Conservation (phyloP, 257 asterid genomes). For the Petunia axillaris region DNA sequence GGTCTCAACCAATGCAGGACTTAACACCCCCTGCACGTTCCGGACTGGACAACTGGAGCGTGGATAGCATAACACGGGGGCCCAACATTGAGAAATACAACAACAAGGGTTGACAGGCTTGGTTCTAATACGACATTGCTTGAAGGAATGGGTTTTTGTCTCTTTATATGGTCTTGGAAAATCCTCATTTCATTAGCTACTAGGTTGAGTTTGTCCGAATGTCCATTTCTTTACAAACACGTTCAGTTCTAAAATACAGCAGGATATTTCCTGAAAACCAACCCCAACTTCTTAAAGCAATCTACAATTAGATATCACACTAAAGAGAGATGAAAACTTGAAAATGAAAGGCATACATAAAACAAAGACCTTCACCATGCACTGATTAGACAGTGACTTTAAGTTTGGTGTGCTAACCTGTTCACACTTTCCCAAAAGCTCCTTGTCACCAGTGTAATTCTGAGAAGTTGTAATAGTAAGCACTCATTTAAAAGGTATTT, state of each 20-base stretch:
- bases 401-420: constrained; percentile 56
- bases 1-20: no score
- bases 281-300: constrained; percentile 21
- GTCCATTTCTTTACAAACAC: no score
- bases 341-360: constrained; percentile 6
- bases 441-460: constrained; percentile 91
- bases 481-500: constrained; percentile 28
- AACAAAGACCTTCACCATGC: not conserved
- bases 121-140: no score
- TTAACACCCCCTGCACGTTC: no score
- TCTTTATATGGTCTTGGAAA: no score
- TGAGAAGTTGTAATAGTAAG: constrained; percentile 39
- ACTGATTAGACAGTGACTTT: constrained; percentile 1
- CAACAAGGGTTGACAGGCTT: no score
- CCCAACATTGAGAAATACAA: no score
- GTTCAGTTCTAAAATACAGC: not conserved
- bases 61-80: no score
- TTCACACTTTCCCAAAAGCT: constrained; percentile 91
- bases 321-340: constrained; percentile 14
- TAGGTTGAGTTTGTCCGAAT: no score
- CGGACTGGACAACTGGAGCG: no score
- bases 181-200: no score
- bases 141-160: no score
- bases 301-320: not conserved
- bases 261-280: not conserved